Conservation (phyloP, 1,284 basidiomycete species). For the Lentinula novae-zelandiae region DNA sequence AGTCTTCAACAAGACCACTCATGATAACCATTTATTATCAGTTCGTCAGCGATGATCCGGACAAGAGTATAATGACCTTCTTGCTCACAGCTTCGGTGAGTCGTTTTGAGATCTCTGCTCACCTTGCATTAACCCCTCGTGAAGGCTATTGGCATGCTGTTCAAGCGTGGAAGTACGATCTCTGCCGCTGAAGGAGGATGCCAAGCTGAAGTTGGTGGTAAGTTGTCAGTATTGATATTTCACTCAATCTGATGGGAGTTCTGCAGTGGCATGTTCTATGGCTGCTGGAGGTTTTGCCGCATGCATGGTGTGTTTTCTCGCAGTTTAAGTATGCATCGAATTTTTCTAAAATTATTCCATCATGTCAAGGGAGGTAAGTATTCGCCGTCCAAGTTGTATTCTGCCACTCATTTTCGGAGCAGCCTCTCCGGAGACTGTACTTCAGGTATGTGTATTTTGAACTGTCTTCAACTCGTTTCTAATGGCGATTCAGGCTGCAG, state of each 20-base stretch:
- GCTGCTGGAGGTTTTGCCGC: conserved; percentile 92
- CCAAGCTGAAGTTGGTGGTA: conserved; percentile 83
- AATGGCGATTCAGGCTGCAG: conserved; percentile 67
- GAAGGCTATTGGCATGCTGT: conserved; percentile 92
- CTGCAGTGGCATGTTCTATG: conserved; percentile 83
- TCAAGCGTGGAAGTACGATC: conserved; percentile 96
- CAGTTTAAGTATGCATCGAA: neutral
- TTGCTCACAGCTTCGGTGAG: conserved; percentile 76
- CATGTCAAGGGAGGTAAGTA: neutral
- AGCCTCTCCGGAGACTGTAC: conserved; percentile 78
- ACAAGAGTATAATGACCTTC: conserved; percentile 85
- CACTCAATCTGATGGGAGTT: conserved; percentile 16
- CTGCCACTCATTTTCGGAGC: neutral
- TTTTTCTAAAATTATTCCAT: neutral
- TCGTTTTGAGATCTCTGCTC: conserved; percentile 13
- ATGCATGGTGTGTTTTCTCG: conserved; percentile 73
- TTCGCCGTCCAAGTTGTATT: neutral
- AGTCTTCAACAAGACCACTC: neutral
- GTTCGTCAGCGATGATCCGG: conserved; percentile 88
- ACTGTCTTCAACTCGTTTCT: neutral
- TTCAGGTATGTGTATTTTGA: conserved; percentile 45
- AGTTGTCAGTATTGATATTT: conserved; percentile 13
- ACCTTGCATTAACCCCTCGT: conserved; percentile 7
- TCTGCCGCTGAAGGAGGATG: conserved; percentile 93
- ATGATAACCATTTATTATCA: conserved; percentile 21